Evolutionary conservation across 306 rosid species (phyloP), one percentile per base, ranked within the genome.

Genomic region (Gillenia trifoliata): DNA sequence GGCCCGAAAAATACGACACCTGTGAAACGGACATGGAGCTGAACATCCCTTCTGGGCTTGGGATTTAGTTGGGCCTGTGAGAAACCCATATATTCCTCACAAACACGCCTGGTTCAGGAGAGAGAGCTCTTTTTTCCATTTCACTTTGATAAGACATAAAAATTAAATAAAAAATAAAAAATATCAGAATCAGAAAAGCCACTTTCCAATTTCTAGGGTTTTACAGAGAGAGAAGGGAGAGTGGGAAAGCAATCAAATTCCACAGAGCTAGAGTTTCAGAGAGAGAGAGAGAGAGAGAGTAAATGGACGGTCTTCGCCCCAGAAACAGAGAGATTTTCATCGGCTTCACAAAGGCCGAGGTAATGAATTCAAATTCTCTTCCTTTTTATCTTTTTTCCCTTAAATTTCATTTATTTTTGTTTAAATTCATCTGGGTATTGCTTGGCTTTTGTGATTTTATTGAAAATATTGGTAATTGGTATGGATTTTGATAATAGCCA

Each of bases 291-390:
- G 25, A n/a, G 59, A n/a, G 60, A 16, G 68, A 29, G 25, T 66
- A 15, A 45, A 92, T 87, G 98, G 97, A 87, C 81, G 95, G 95
- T 26, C 90, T 94, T 81, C 99, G 99, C 80, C 98, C 93, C n/a
- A 85, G 96, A 20, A 81, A 59, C 57, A 84, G 91, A 77, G 81
- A 78, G 20, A 13, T 64, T 25, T 90, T 90, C 78, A 72, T 86
- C 38, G 99, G 99, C 56, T 94, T 94, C 45, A 90, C 96, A 1
- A 82, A 84, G 76, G 87, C 85, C 0, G 98, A 92, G 98, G 99
- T 94, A 78, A 65, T 76, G 36, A 16, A 30, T 4, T 10, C 23
- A 61, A n/a, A 13, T 28, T 43, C 15, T 38, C 28, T 50, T 34
- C 68, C 25, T 30, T 45, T 36, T 41, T 11, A 19, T 1, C 16